A percentile compares a stretch with the other conserved stretches of the same genome.
Evolutionary conservation across 768 basidiomycete species (phyloP).

Genomic region (Rubroboletus pulcherrimus): DNA sequence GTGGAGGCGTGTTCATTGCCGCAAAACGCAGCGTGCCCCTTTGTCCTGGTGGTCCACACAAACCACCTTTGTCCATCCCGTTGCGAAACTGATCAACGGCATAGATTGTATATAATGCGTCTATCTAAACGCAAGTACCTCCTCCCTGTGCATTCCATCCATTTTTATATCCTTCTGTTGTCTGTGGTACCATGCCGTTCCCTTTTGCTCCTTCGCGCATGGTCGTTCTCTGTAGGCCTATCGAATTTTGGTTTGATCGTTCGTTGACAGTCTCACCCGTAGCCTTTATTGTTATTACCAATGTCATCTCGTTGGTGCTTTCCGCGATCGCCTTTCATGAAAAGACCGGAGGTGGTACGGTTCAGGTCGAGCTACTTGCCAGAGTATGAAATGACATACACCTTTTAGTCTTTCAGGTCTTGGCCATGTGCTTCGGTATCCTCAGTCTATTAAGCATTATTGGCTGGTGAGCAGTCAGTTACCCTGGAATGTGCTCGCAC

Average conservation of each 20-base stretch:
- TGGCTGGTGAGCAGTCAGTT: conserved; percentile 16
- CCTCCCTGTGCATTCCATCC: conserved; percentile 4
- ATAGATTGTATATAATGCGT: conserved; percentile 13
- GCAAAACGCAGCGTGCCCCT: background rate
- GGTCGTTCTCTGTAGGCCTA: conserved; percentile 18
- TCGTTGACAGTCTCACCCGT: conserved; percentile 1
- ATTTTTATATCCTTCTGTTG: conserved; percentile 7
- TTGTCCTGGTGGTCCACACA: conserved; percentile 12
- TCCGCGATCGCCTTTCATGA: conserved; percentile 16
- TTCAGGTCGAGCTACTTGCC: background rate
- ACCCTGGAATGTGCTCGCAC: background rate
- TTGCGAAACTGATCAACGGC: background rate
- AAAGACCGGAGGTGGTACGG: conserved; percentile 22
- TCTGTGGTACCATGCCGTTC: conserved; percentile 29
- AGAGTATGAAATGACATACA: background rate
- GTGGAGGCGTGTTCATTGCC: background rate
- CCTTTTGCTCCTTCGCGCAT: conserved; percentile 18
- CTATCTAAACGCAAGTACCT: background rate
- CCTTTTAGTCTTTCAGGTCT: conserved; percentile 20
- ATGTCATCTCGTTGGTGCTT: conserved; percentile 14
- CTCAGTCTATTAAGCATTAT: conserved; percentile 12
- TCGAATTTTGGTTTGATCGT: background rate
- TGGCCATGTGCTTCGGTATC: conserved; percentile 12
- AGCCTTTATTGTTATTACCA: conserved; percentile 18
- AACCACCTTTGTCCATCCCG: conserved; percentile 8